Evolutionary conservation across 441 rosid species (phyloP), one percentile per base, ranked within the genome.

Genomic region (Dalechampia spathulata): DNA sequence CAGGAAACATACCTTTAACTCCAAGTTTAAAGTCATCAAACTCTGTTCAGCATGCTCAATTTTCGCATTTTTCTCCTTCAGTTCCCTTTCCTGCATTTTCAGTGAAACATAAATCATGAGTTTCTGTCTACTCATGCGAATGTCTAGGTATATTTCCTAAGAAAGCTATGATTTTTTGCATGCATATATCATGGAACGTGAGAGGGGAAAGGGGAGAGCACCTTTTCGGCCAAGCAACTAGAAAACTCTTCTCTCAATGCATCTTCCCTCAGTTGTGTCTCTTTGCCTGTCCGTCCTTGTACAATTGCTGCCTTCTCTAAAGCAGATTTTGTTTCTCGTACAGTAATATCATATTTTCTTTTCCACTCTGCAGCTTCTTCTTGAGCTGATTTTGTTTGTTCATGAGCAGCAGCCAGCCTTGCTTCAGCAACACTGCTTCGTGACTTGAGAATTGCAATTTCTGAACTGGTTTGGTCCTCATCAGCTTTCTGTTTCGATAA

Each of bases 301-400:
- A 80, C 81, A 41, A 76, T 64, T 26, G 99, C 87, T 58, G 96
- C 99, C 76, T 94, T 94, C 86, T 86, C 96, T 28, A 90, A 70
- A 63, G 99, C 96, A 74, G 80, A 68, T 71, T 84, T 90, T 40
- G 96, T 93, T 63, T 94, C 98, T 73, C 92, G 79, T 43, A 86
- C 87, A 49, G 96, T 94, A 50, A 70, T 75, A 65, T 85, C 98
- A 61, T 82, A 94, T 77, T 90, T 94, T 63, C 98, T 80, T 69
- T 86, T 83, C 99, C 98, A 94, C 59, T 94, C 98, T 52, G 75
- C 79, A 3, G 97, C 90, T 72, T 87, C 98, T 72, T 86, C 98
- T 75, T 87, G 87, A 63, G 96, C 90, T 49, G 96, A 79, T 61
- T 74, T 75, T 43, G 83, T 80, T 64, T 88, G 96, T 67, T 94